phyloP scores from a whole-genome alignment of 2,329 filamentous ascomycete species.

The Ophiocordyceps camponoti-rufipedis region DNA sequence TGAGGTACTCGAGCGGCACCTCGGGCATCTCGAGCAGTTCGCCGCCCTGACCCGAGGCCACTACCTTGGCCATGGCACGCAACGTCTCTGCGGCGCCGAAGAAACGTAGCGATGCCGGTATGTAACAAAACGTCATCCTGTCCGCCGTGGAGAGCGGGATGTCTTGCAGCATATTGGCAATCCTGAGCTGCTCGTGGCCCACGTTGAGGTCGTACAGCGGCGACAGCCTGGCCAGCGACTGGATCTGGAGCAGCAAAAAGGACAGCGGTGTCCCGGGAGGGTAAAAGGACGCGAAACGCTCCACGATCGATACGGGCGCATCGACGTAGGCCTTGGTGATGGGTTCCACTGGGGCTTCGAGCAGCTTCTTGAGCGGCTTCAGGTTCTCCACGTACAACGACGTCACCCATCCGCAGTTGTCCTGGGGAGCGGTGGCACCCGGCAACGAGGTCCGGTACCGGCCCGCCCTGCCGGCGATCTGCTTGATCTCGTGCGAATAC shows the following conservation, averaged over 20 bases:
- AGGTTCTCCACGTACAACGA: slow-evolving; percentile 58
- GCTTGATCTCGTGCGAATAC: slow-evolving; percentile 65
- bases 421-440: slow-evolving; percentile 2
- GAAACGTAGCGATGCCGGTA: slow-evolving; percentile 45
- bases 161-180: slow-evolving; percentile 59
- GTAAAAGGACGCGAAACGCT: slow-evolving; percentile 67
- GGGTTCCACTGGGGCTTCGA: slow-evolving; percentile 44
- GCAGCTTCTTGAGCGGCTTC: slow-evolving; percentile 38
- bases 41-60: slow-evolving; percentile 49
- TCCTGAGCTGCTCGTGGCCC: slow-evolving; percentile 35
- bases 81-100: slow-evolving; percentile 29
- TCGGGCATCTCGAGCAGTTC: slow-evolving; percentile 52
- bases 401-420: slow-evolving; percentile 49
- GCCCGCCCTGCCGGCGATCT: slow-evolving; percentile 85
- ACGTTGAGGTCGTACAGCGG: slow-evolving; percentile 50
- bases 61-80: slow-evolving; percentile 45
- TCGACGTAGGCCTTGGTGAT: slow-evolving; percentile 56
- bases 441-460: slow-evolving; percentile 49
- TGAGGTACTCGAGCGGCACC: slow-evolving; percentile 57
- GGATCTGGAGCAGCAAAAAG: slow-evolving; percentile 61
- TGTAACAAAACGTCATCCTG: slow-evolving; percentile 54
- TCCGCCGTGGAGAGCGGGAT: slow-evolving; percentile 54
- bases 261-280: slow-evolving; percentile 64
- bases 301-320: slow-evolving; percentile 51
- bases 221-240: slow-evolving; percentile 47